Base-by-base conservation (phyloP, 1,139 yeast genomes). In the Wickerhamomyces sp. region DNA sequence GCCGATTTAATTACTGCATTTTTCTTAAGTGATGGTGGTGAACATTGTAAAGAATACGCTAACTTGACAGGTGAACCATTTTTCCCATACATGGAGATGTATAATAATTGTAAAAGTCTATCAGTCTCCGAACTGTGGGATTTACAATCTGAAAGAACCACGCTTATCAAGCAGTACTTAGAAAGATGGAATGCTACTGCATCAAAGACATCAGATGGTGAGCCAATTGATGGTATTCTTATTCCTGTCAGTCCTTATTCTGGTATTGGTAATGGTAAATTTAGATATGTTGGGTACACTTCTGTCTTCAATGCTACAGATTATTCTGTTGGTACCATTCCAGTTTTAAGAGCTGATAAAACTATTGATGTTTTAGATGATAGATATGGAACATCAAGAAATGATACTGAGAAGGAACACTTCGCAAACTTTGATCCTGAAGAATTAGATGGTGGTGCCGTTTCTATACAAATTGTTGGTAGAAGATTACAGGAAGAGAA, bases 301-400 rank as follows among this genome's bases (percentile, higher is more conserved):
- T 70, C 81, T 20, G 67, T 76, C 47, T 78, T 75, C 63, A 81
- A 81, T 55, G 62, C 75, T 6, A 57, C 76, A 29, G 86, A 81
- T 54, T 78, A 74, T 54, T 51, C 80, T 15, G 80, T 74, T 14
- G 80, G 82, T 29, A 68, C 73, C 1, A 58, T 78, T 35, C 87
- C 87, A 1, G 82, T 80, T 3, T 68, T 78, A 10, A 61, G 68
- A 45, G 72, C 70, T 10, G 68, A 70, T 46, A 59, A 63, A 45
- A 52, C 50, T 4, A 48, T 67, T 33, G 55, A 54, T 12, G 42
- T 43, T 7, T 44, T 42, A 26, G 52, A 48, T 8, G 44, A 35
- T 5, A 17, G 31, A 8, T 35, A 39, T 26, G 44, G 42, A 28
- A 32, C 28, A 9, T 52, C 57, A 33, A 46, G 50, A 42, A 49